Evolutionary conservation across 2,329 filamentous ascomycete species (phyloP).

Genomic region (Neofusicoccum cordaticola): DNA sequence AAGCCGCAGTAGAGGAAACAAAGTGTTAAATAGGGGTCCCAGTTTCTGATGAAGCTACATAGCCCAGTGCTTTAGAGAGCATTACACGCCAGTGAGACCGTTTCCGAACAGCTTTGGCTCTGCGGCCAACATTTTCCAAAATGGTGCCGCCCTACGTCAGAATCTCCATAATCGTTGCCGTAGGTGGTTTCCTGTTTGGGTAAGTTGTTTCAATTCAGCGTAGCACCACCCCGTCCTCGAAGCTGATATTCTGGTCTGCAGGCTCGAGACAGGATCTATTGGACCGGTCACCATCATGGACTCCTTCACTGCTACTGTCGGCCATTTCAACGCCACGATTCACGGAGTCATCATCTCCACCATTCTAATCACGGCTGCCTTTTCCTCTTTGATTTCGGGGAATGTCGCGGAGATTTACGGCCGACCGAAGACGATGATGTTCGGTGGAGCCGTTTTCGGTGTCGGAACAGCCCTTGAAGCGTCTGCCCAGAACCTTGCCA

Average conservation of each 20-base stretch:
- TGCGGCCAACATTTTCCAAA: background rate
- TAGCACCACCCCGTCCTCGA: background rate
- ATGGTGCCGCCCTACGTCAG: slow-evolving; percentile 18
- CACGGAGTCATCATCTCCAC: slow-evolving; percentile 60
- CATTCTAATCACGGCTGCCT: slow-evolving; percentile 55
- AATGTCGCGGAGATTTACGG: slow-evolving; percentile 56
- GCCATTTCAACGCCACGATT: slow-evolving; percentile 49
- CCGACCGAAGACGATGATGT: slow-evolving; percentile 48
- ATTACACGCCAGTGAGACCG: too few species aligned
- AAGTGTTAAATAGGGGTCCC: too few species aligned
- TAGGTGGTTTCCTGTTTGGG: slow-evolving; percentile 26
- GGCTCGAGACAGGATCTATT: slow-evolving; percentile 53
- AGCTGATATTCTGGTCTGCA: background rate
- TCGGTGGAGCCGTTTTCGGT: slow-evolving; percentile 53
- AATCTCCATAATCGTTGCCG: slow-evolving; percentile 21
- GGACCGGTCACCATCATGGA: slow-evolving; percentile 60
- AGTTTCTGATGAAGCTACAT: too few species aligned
- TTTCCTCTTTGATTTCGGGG: slow-evolving; percentile 57
- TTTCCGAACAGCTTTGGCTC: too few species aligned
- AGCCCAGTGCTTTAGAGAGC: too few species aligned
- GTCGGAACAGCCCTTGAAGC: slow-evolving; percentile 44
- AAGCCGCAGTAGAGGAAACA: too few species aligned
- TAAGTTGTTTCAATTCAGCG: background rate
- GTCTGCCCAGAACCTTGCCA: slow-evolving; percentile 44
- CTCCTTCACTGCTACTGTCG: slow-evolving; percentile 50